Evolutionary conservation across 768 basidiomycete genomes (phyloP).

Genomic region (Cyclocybe cylindracea): DNA sequence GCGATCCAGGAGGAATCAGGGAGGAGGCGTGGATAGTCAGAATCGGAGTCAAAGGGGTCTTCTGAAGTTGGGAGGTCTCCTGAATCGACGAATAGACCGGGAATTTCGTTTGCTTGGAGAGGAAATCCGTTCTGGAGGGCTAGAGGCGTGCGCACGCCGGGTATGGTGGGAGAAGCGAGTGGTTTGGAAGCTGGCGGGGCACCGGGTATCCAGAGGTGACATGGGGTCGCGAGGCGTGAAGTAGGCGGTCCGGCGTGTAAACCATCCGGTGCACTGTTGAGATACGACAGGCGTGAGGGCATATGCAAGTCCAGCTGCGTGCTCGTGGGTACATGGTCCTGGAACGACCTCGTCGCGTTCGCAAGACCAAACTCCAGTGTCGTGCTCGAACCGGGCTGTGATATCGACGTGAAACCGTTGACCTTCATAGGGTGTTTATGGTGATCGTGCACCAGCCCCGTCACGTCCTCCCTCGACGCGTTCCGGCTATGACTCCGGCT

Average conservation of each 20-base stretch:
- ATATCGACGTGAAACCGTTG: no score
- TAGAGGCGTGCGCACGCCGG: conserved; percentile 14
- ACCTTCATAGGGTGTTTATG: background rate
- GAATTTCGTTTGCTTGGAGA: no score
- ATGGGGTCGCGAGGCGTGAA: conserved; percentile 45
- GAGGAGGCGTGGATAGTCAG: conserved; percentile 44
- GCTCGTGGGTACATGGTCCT: background rate
- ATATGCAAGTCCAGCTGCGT: background rate
- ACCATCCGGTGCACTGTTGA: background rate
- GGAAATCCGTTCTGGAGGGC: background rate
- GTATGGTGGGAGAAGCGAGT: conserved; percentile 14
- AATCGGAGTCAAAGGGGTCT: conserved; percentile 7
- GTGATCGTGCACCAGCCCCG: background rate
- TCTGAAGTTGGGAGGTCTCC: no score
- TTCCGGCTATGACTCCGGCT: conserved; percentile 35
- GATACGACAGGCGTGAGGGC: background rate
- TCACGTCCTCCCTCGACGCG: conserved; percentile 22
- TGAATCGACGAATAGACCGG: no score
- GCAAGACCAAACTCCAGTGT: no score
- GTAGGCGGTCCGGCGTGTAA: background rate
- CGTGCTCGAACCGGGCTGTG: no score
- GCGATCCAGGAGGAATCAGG: conserved; percentile 78
- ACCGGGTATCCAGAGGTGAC: conserved; percentile 59
- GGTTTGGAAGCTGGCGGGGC: conserved; percentile 52
- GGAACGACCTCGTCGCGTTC: no score